Percentiles rank a stretch among this genome's conserved stretches.
Conservation (phyloP, 2,329 filamentous ascomycete species). For the Microsporum audouinii region DNA sequence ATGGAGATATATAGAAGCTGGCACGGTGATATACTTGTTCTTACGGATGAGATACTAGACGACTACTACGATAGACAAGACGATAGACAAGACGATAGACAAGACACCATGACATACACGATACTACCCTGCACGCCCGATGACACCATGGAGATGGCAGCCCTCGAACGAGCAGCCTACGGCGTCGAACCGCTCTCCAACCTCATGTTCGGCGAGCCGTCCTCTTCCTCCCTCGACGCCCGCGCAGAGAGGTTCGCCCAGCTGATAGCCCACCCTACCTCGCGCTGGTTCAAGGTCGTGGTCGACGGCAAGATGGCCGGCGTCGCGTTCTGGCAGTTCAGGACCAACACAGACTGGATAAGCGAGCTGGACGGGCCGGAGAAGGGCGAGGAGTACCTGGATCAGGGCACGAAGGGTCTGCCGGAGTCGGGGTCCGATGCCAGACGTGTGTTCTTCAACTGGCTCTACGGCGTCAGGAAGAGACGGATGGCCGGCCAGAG, state of each 20-base stretch:
- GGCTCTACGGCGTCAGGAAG: slow-evolving; percentile 10
- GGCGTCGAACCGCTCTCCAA: slow-evolving; percentile 2
- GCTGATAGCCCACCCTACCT: slow-evolving; percentile 2
- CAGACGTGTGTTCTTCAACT: slow-evolving; percentile 12
- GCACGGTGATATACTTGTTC: neutral
- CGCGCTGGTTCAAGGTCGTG: slow-evolving; percentile 4
- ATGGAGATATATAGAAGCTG: neutral
- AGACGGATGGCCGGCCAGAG: slow-evolving; percentile 10
- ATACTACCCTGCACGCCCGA: slow-evolving; percentile 13
- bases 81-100: no score
- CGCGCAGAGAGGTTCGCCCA: slow-evolving; percentile 5
- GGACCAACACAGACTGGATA: slow-evolving; percentile 8
- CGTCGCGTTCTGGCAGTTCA: slow-evolving; percentile 14
- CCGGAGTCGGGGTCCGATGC: slow-evolving; percentile 10
- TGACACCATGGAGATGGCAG: slow-evolving; percentile 12
- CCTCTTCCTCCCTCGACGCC: neutral
- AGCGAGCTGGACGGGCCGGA: slow-evolving; percentile 6
- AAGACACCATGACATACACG: neutral
- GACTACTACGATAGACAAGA: no score
- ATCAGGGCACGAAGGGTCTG: slow-evolving; percentile 9
- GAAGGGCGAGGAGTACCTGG: slow-evolving; percentile 8
- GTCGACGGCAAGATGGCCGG: slow-evolving; percentile 15
- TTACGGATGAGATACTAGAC: neutral
- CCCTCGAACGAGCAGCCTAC: slow-evolving; percentile 33
- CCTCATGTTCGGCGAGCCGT: slow-evolving; percentile 6